Percentiles rank a stretch among this genome's conserved stretches.
phyloP scores from a whole-genome alignment of 805 yeast genomes.

The Torulaspora microellipsoides region DNA sequence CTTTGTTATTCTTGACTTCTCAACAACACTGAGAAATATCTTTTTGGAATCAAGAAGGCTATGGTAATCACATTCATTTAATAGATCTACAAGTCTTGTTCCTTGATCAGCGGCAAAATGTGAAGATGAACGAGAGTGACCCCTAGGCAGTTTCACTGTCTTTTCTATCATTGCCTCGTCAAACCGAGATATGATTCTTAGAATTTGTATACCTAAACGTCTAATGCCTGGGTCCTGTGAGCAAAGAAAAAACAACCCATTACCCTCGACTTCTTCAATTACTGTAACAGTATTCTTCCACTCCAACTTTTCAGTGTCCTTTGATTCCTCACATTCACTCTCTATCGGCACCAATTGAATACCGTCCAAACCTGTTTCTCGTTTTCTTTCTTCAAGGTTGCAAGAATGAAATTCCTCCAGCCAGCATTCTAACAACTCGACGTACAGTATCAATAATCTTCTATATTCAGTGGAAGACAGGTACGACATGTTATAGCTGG shows the following conservation, averaged over 20 bases:
- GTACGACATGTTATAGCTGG: slow-evolving; percentile 51
- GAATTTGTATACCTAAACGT: slow-evolving; percentile 66
- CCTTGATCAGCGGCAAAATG: slow-evolving; percentile 78
- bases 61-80: slow-evolving; percentile 65
- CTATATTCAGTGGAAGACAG: slow-evolving; percentile 59
- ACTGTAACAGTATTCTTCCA: slow-evolving; percentile 76
- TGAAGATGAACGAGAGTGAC: slow-evolving; percentile 49
- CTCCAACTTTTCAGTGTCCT: slow-evolving; percentile 59
- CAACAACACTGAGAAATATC: slow-evolving; percentile 64
- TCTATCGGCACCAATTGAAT: slow-evolving; percentile 23
- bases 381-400: slow-evolving; percentile 29
- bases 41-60: slow-evolving; percentile 52
- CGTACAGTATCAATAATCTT: slow-evolving; percentile 60
- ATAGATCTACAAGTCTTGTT: slow-evolving; percentile 66
- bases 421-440: slow-evolving; percentile 82
- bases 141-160: slow-evolving; percentile 25
- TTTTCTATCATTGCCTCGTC: slow-evolving; percentile 73
- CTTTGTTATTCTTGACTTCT: slow-evolving; percentile 63
- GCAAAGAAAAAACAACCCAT: slow-evolving; percentile 85
- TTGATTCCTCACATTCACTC: slow-evolving; percentile 20
- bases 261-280: slow-evolving; percentile 93
- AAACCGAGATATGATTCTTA: slow-evolving; percentile 77
- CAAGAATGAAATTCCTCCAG: slow-evolving; percentile 52
- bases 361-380: slow-evolving; percentile 33
- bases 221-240: slow-evolving; percentile 79